These are phyloP conservation scores for Heterobasidion irregulare DNA, from an alignment of 1,284 basidiomycete genomes.

Conservation along the genomic window DNA sequence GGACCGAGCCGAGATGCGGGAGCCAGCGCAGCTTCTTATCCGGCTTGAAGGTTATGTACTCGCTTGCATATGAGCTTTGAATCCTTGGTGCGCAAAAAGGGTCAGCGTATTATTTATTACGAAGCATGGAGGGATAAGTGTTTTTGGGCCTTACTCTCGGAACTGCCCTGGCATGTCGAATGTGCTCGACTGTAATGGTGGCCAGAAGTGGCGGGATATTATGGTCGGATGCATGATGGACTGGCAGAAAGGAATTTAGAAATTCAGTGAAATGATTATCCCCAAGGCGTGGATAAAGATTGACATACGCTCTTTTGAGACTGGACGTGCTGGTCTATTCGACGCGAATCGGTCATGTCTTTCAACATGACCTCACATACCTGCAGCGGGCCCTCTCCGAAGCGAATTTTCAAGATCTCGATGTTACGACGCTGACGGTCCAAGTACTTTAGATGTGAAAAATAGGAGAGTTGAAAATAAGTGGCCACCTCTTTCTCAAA, in stretches of 20 bases:
- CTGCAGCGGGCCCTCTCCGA: slow-evolving; percentile 84
- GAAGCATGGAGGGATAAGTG: neutral
- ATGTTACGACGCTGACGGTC: slow-evolving; percentile 71
- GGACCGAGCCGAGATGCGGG: slow-evolving; percentile 77
- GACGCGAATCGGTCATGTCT: slow-evolving; percentile 89
- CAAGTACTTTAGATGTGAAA: neutral
- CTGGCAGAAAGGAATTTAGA: slow-evolving; percentile 23
- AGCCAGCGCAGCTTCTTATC: slow-evolving; percentile 87
- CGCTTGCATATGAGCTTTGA: slow-evolving; percentile 67
- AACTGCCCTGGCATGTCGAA: slow-evolving; percentile 82
- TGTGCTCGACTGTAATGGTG: slow-evolving; percentile 63
- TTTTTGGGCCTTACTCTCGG: slow-evolving; percentile 42
- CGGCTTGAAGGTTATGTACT: slow-evolving; percentile 78
- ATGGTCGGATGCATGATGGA: slow-evolving; percentile 78
- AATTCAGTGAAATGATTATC: neutral
- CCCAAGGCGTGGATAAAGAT: too few relatives aligned
- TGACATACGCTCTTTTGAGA: slow-evolving; percentile 36
- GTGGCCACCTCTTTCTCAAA: slow-evolving; percentile 57
- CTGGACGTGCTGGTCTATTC: slow-evolving; percentile 81
- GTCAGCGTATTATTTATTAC: neutral
- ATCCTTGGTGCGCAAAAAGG: slow-evolving; percentile 33
- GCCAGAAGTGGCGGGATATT: slow-evolving; percentile 93
- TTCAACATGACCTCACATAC: slow-evolving; percentile 96
- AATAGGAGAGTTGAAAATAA: neutral
- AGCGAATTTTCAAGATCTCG: slow-evolving; percentile 88